Percentiles rank a stretch among this genome's conserved stretches.
Evolutionary conservation across 2,329 filamentous ascomycete species (phyloP).

Genomic region (Purpureocillium lavendulum): DNA sequence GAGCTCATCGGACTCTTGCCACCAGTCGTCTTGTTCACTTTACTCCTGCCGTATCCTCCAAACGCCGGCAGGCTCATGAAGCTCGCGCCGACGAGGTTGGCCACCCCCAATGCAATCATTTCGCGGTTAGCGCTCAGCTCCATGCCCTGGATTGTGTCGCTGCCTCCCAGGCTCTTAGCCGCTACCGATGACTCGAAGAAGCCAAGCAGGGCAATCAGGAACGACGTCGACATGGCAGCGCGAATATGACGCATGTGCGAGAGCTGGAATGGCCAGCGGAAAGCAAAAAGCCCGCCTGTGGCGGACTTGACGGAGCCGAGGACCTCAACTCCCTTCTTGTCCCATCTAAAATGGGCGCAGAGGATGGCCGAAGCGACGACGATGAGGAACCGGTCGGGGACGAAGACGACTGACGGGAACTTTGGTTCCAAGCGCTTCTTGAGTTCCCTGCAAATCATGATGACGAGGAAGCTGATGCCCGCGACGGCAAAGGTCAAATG

Average conservation of each 20-base stretch:
- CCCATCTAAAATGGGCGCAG: constrained; percentile 70
- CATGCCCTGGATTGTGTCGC: constrained; percentile 66
- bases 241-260: constrained; percentile 74
- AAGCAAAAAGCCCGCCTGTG: constrained; percentile 64
- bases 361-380: constrained; percentile 79
- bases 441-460: constrained; percentile 83
- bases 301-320: constrained; percentile 73
- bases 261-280: constrained; percentile 77
- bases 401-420: constrained; percentile 72
- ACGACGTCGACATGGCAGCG: constrained; percentile 81
- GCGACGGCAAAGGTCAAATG: constrained; percentile 69
- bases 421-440: constrained; percentile 75
- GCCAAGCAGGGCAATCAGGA: constrained; percentile 89
- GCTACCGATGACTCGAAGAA: constrained; percentile 98
- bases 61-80: constrained; percentile 93
- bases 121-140: constrained; percentile 86
- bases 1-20: constrained; percentile 92
- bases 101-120: constrained; percentile 80
- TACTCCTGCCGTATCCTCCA: constrained; percentile 91
- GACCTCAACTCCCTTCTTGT: constrained; percentile 70
- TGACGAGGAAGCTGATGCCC: constrained; percentile 71
- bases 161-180: constrained; percentile 75
- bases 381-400: constrained; percentile 86
- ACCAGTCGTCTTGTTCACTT: constrained; percentile 88
- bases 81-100: constrained; percentile 83